These are phyloP conservation scores for Liquidambar formosana DNA, from an alignment of 164 flowering plant genomes.

Conservation along the genomic window DNA sequence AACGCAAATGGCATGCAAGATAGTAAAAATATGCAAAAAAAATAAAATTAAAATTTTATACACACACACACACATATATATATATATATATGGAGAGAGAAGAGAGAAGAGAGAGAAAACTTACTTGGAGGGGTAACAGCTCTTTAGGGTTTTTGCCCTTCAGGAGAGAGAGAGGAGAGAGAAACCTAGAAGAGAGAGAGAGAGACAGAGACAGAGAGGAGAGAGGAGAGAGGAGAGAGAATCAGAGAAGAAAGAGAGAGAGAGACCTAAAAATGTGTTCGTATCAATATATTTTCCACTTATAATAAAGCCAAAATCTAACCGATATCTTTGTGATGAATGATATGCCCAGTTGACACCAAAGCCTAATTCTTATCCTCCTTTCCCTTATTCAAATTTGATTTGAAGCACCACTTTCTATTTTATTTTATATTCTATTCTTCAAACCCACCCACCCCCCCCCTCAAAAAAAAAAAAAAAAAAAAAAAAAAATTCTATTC, in stretches of 20 bases:
- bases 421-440: no score
- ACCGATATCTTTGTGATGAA: not conserved
- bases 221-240: constrained; percentile 12
- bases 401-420: no score
- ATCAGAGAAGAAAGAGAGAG: no score
- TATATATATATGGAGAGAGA: constrained; percentile 11
- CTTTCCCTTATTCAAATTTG: no score
- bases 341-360: not conserved
- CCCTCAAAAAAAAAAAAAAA: no score
- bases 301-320: not conserved
- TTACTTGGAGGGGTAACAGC: no score
- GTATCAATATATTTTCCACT: constrained; percentile 10
- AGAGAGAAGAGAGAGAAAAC: constrained; percentile 9
- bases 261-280: constrained; percentile 5
- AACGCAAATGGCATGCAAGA: constrained; percentile 12
- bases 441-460: no score
- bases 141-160: no score
- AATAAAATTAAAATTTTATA: not conserved
- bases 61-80: not conserved
- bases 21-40: constrained; percentile 3
- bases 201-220: constrained; percentile 17
- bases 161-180: no score
- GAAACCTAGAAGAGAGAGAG: constrained; percentile 31
- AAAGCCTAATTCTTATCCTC: not conserved
- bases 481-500: no score